phyloP scores from a whole-genome alignment of 2,329 filamentous ascomycete genomes.

The Calonectria crousiana region DNA sequence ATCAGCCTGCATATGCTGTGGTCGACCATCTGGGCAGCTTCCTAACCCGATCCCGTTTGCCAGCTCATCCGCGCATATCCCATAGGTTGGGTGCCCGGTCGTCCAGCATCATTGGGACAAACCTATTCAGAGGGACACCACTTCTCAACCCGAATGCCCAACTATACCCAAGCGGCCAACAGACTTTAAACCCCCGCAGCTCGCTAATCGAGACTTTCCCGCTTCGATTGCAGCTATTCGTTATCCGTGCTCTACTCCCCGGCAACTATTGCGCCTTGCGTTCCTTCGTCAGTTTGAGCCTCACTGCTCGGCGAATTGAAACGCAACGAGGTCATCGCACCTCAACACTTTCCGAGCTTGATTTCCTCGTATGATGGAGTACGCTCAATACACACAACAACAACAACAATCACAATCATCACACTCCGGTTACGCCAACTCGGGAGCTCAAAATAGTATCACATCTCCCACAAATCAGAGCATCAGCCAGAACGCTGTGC shows the following conservation, averaged over 20 bases:
- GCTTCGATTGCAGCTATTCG: conserved; percentile 41
- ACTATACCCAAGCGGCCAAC: conserved; percentile 55
- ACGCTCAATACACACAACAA: conserved; percentile 77
- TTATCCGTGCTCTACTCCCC: conserved; percentile 29
- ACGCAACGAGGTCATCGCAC: conserved; percentile 43
- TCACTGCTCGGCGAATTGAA: conserved; percentile 39
- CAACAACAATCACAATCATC: conserved; percentile 71
- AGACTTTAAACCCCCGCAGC: conserved; percentile 48
- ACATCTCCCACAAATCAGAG: conserved; percentile 80
- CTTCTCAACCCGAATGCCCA: conserved; percentile 58
- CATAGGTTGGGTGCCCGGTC: conserved; percentile 66
- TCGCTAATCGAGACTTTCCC: conserved; percentile 42
- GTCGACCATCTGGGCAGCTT: conserved; percentile 65
- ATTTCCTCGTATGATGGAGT: conserved; percentile 74
- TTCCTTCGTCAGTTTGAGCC: conserved; percentile 24
- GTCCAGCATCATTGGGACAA: conserved; percentile 58
- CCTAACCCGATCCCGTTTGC: conserved; percentile 64
- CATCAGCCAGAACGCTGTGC: conserved; percentile 74
- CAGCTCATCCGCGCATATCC: conserved; percentile 73
- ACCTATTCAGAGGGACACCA: conserved; percentile 51
- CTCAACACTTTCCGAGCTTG: conserved; percentile 41
- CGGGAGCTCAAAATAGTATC: conserved; percentile 69
- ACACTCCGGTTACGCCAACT: conserved; percentile 74
- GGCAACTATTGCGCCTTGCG: conserved; percentile 28
- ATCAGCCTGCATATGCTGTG: conserved; percentile 72